Percentiles rank a stretch among this genome's conserved stretches.
These are phyloP conservation scores for Candida hungchunana DNA, from an alignment of 805 yeast genomes.

Conservation along the genomic window DNA sequence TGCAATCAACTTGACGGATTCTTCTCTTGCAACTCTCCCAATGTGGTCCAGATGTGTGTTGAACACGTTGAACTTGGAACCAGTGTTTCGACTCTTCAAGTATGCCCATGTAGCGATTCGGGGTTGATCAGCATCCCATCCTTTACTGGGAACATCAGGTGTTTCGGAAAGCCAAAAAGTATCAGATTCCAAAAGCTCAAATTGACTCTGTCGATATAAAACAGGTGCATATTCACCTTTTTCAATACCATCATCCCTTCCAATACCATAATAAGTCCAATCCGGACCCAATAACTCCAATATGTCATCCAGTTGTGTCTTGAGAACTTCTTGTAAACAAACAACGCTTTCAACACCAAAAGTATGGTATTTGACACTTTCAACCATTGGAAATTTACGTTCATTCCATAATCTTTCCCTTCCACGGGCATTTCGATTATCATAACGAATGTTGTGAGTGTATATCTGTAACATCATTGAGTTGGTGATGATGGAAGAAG, in stretches of 20 bases:
- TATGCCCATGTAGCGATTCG: conserved; percentile 36
- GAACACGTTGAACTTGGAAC: conserved; percentile 28
- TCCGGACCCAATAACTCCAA: conserved; percentile 25
- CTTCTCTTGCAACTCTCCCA: conserved; percentile 41
- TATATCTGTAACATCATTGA: conserved; percentile 25
- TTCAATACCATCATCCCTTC: conserved; percentile 48
- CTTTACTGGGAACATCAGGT: conserved; percentile 48
- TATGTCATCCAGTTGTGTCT: conserved; percentile 44
- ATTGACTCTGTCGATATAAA: conserved; percentile 34
- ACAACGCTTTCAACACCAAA: conserved; percentile 36
- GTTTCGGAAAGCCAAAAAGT: conserved; percentile 52
- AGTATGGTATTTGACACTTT: conserved; percentile 37
- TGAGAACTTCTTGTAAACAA: conserved; percentile 44
- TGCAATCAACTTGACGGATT: conserved; percentile 41
- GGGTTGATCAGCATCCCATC: conserved; percentile 44
- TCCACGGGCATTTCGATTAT: conserved; percentile 30
- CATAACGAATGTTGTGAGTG: conserved; percentile 44
- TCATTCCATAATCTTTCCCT: conserved; percentile 44
- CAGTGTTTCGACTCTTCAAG: conserved; percentile 24
- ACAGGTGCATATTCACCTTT: conserved; percentile 52
- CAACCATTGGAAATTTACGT: conserved; percentile 35
- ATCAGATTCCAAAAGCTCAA: conserved; percentile 36
- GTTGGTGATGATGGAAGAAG: neutral
- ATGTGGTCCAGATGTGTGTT: conserved; percentile 50
- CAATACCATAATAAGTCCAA: conserved; percentile 47